Conservation (phyloP, 805 yeast species). For the Maudiozyma serrabonitensis region DNA sequence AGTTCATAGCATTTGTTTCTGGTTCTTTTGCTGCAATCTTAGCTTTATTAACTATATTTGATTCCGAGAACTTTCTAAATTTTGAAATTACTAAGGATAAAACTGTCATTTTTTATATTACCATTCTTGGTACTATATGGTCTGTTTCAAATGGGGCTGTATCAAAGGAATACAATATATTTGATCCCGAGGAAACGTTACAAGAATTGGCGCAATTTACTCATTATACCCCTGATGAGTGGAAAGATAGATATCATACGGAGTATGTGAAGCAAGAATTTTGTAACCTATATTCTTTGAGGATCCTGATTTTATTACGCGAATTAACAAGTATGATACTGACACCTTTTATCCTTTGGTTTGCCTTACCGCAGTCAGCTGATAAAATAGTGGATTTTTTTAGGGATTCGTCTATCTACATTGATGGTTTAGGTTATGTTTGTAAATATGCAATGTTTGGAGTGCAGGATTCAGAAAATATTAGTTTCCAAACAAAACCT, state of each 20-base stretch:
- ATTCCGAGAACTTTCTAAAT: conserved; percentile 83
- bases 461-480: conserved; percentile 29
- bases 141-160: conserved; percentile 70
- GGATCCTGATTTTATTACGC: conserved; percentile 56
- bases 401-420: conserved; percentile 79
- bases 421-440: conserved; percentile 91
- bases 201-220: conserved; percentile 75
- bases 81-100: conserved; percentile 78
- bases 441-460: conserved; percentile 92
- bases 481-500: conserved; percentile 13
- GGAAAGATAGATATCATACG: conserved; percentile 82
- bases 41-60: conserved; percentile 65
- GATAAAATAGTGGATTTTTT: conserved; percentile 82
- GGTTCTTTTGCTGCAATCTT: conserved; percentile 88
- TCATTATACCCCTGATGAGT: conserved; percentile 77
- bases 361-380: conserved; percentile 61
- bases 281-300: conserved; percentile 65
- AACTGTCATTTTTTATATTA: conserved; percentile 79
- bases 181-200: conserved; percentile 86
- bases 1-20: conserved; percentile 61
- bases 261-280: conserved; percentile 78
- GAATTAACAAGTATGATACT: conserved; percentile 75
- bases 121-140: conserved; percentile 79
- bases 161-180: conserved; percentile 58
- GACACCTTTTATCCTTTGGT: conserved; percentile 87